Evolutionary conservation across 768 basidiomycete species (phyloP).

Genomic region (Scleroderma citrinum): DNA sequence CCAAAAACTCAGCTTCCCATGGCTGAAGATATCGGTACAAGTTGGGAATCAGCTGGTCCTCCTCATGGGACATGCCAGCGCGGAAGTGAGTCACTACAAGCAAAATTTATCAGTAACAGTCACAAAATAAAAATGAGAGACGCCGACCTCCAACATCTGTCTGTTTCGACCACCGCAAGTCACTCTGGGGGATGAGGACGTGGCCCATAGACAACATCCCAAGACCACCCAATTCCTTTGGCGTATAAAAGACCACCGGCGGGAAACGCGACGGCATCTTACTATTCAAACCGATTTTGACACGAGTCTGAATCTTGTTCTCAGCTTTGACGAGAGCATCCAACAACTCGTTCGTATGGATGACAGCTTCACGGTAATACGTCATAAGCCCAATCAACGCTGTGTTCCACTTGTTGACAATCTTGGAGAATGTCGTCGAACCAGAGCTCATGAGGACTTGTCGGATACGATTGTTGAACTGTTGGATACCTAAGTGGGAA

Average conservation of each 20-base stretch:
- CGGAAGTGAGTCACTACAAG: conserved; percentile 91
- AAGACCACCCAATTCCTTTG: conserved; percentile 96
- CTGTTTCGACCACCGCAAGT: conserved; percentile 96
- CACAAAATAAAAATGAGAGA: neutral
- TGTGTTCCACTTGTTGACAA: conserved; percentile 98
- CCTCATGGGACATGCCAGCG: conserved; percentile 95
- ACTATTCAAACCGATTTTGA: conserved; percentile 98
- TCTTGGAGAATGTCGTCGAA: conserved; percentile 97
- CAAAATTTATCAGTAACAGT: neutral
- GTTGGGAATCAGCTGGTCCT: conserved; percentile 94
- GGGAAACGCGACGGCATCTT: conserved; percentile 99
- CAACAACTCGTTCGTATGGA: conserved; percentile 93
- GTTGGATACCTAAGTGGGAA: conserved; percentile 63
- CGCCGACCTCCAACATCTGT: conserved; percentile 87
- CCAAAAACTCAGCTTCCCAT: conserved; percentile 96
- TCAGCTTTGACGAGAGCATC: conserved; percentile 97
- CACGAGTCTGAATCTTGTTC: conserved; percentile 99
- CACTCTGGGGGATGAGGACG: conserved; percentile 96
- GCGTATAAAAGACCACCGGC: conserved; percentile 92
- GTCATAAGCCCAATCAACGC: conserved; percentile 95
- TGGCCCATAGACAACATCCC: conserved; percentile 99
- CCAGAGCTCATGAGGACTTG: conserved; percentile 98
- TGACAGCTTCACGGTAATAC: conserved; percentile 96
- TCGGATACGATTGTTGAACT: conserved; percentile 96
- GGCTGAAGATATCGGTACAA: conserved; percentile 95